These are phyloP conservation scores for Pavlovales sp. DNA, from an alignment of 208 protist genomes.

Conservation along the genomic window DNA sequence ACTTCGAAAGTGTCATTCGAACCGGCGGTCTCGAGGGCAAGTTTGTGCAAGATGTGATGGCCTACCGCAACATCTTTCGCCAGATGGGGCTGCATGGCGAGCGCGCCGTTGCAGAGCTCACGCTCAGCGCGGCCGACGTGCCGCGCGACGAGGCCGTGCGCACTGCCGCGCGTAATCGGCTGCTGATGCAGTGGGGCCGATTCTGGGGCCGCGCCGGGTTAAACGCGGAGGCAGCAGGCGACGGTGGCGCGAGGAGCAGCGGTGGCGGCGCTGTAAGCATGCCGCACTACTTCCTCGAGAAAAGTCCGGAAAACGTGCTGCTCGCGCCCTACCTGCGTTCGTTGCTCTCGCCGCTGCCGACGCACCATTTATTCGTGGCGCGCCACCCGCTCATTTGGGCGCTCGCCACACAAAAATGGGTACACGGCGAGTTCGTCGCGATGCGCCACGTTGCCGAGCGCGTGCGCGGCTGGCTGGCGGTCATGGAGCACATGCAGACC, in stretches of 20 bases:
- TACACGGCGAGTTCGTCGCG: background rate
- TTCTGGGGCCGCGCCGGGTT: background rate
- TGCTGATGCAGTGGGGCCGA: background rate
- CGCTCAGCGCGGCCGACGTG: no score
- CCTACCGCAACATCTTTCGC: slow-evolving; percentile 17
- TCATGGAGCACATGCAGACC: background rate
- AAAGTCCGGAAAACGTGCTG: slow-evolving; percentile 29
- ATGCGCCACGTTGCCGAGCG: background rate
- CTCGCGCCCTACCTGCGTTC: slow-evolving; percentile 21
- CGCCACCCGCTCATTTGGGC: slow-evolving; percentile 37
- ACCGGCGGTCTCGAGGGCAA: slow-evolving; percentile 32
- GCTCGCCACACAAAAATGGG: slow-evolving; percentile 26
- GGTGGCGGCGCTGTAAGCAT: no score
- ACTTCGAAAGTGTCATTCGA: background rate
- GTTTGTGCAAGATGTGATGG: slow-evolving; percentile 8
- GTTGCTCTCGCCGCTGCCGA: background rate
- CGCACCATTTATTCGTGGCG: background rate
- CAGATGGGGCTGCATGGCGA: background rate
- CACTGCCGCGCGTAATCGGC: background rate
- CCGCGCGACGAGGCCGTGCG: no score
- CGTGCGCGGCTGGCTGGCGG: background rate
- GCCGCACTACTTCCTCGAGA: background rate
- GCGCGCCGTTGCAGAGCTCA: background rate
- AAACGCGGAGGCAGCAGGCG: no score
- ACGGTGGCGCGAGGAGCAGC: no score